phyloP scores from a whole-genome alignment of 108 stramenopile species.

The Tribonema minus region DNA sequence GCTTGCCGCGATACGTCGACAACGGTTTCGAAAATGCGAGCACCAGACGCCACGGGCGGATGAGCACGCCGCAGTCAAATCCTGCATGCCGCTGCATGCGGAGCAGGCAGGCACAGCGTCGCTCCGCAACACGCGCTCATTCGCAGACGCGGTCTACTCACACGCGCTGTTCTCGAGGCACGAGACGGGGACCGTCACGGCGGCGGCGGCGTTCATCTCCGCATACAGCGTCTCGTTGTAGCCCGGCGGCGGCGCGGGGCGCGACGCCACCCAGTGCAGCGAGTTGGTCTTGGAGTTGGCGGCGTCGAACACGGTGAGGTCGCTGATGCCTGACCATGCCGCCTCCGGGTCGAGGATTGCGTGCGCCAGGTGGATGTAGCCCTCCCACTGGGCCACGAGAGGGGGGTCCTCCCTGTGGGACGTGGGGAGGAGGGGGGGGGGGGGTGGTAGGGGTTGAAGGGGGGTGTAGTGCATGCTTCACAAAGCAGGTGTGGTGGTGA shows the following conservation, averaged over 20 bases:
- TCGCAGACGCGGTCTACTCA: not conserved
- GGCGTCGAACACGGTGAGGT: constrained; percentile 27
- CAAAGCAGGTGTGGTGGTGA: too few species aligned
- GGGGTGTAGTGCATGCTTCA: too few species aligned
- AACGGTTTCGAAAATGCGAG: too few species aligned
- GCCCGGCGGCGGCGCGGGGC: not conserved
- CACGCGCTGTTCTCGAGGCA: not conserved
- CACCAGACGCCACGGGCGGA: too few species aligned
- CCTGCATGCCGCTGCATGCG: too few species aligned
- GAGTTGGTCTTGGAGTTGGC: constrained; percentile 53
- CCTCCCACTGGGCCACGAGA: not conserved
- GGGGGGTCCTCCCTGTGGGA: not conserved
- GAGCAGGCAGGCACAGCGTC: constrained; percentile 27
- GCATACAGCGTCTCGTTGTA: not conserved
- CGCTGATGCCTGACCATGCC: constrained; percentile 41
- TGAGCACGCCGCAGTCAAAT: too few species aligned
- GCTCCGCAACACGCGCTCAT: constrained; percentile 6
- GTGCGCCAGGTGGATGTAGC: constrained; percentile 30
- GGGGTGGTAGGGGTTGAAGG: not conserved
- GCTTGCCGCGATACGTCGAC: too few species aligned
- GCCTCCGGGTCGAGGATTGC: constrained; percentile 37
- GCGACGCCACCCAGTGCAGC: constrained; percentile 53
- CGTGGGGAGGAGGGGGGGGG: too few species aligned
- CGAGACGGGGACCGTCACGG: not conserved
- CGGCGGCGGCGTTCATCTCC: not conserved